Base-by-base conservation (phyloP, 805 yeast genomes). In the Kuraishia ogatae region DNA sequence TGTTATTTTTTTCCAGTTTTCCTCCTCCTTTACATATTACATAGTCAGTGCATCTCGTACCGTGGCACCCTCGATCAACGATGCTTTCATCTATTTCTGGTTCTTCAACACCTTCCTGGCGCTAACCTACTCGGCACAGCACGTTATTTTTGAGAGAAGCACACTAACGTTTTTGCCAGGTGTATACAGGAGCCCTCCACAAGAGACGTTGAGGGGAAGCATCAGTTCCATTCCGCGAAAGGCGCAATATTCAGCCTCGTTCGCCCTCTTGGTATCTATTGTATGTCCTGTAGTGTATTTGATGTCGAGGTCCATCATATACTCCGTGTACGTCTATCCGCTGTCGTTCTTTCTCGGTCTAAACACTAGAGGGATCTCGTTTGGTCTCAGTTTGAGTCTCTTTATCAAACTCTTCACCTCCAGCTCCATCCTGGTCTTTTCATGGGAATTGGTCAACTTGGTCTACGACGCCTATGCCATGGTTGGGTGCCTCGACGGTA, bases 401-500 rank as follows among this genome's bases (percentile, higher is more conserved):
- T 64, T 68, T 52, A 19, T 68, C 17, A 68, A 64, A 57, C 62
- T 73, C 20, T 63, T 69, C 2, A 62, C 64, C 22, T 62, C 68
- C 2, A 70, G 74, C 29, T 76, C 65, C 57, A 60, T 74, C n/a
- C 58, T 71, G 22, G 66, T 71, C 46, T 62, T 74, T 43, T 60
- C 66, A 11, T 81, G 87, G 81, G 91, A 87, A 61, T 50, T 77
- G 8, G 65, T 79, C 23, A 84, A 84, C 62, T 76, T 80, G 55
- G 68, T 83, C 0, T 87, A 79, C 64, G 75, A 82, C 61, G 85
- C 86, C 2, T 86, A 85, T 64, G 77, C 88, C 55, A 77, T 85
- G 15, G 77, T 85, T 59, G 93, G 94, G 1, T 87, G 93, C 65
- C 64, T 87, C 53, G 85, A 84, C 61, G 83, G 85, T 51, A 82